Evolutionary conservation across 345 rosid genomes (phyloP).

Genomic region (Eucalyptus tenuipes): DNA sequence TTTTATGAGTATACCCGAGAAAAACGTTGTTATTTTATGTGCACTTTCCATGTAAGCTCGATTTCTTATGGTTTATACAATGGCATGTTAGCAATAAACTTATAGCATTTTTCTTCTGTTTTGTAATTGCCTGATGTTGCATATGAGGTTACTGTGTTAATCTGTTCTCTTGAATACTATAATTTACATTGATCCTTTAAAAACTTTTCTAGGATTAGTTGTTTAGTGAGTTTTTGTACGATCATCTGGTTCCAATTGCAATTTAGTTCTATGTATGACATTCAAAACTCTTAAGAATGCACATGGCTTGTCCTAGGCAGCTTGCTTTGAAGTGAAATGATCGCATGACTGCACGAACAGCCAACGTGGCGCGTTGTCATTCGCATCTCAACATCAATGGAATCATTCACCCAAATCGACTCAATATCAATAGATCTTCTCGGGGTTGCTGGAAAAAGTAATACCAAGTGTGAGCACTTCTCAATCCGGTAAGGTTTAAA

Average conservation of each 20-base stretch:
- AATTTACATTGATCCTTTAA: background rate
- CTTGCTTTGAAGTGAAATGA: background rate
- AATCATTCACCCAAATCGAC: slow-evolving; percentile 3
- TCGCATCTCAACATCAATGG: background rate
- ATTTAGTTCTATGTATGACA: background rate
- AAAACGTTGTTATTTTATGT: background rate
- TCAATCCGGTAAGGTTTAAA: background rate
- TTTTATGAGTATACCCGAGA: background rate
- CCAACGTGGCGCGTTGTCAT: background rate
- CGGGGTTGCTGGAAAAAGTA: background rate
- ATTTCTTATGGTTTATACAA: background rate
- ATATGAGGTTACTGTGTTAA: background rate
- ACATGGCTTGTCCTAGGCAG: background rate
- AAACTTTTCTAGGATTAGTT: background rate
- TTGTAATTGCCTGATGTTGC: background rate
- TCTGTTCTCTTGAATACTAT: background rate
- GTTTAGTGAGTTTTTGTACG: background rate
- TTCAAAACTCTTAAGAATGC: background rate
- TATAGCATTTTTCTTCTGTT: background rate
- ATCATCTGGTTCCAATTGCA: background rate
- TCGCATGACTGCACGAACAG: background rate
- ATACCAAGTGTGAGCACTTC: slow-evolving; percentile 1
- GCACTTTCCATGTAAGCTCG: background rate
- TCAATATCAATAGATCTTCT: slow-evolving; percentile 2
- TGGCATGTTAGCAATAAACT: background rate